These are phyloP conservation scores for Xylariomycetidae sp. DNA, from an alignment of 2,329 filamentous ascomycete genomes.

Conservation along the genomic window DNA sequence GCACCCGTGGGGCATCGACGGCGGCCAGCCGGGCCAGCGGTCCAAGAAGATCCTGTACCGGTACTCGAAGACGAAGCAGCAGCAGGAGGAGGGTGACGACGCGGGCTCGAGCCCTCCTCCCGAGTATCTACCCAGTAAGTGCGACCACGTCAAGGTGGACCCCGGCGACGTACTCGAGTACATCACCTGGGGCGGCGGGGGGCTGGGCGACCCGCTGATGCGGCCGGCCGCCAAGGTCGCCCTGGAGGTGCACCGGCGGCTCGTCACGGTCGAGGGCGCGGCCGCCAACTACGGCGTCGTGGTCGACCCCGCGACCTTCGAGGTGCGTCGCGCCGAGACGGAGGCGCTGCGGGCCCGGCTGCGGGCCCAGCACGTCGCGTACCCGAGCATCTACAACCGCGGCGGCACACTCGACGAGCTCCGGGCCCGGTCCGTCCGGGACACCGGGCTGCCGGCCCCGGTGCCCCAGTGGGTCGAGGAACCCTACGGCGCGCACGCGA, in stretches of 20 bases:
- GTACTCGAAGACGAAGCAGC: conserved; percentile 34
- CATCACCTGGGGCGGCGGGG: conserved; percentile 46
- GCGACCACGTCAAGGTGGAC: conserved; percentile 40
- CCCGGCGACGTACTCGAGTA: conserved; percentile 44
- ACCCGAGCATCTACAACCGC: conserved; percentile 32
- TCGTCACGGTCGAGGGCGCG: conserved; percentile 39
- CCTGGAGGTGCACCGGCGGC: conserved; percentile 38
- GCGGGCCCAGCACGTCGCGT: conserved; percentile 15
- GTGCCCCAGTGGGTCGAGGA: conserved; percentile 38
- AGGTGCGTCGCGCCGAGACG: conserved; percentile 32
- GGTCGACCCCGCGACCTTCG: conserved; percentile 29
- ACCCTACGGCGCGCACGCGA: conserved; percentile 40
- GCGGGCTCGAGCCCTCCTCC: conserved; percentile 23
- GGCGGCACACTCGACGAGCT: conserved; percentile 37
- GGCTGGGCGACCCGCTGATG: conserved; percentile 41
- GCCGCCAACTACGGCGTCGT: conserved; percentile 40
- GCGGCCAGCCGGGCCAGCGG: conserved; percentile 37
- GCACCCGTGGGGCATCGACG: conserved; percentile 44
- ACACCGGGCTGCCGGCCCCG: conserved; percentile 39
- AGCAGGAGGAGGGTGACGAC: too few relatives aligned
- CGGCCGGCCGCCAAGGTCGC: conserved; percentile 39
- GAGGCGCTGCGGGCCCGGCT: conserved; percentile 29
- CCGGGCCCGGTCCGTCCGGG: conserved; percentile 28
- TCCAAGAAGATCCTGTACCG: conserved; percentile 38
- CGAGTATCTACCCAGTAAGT: conserved; percentile 39